These are phyloP conservation scores for Epichloe scottii DNA, from an alignment of 2,329 filamentous ascomycete genomes.

Conservation along the genomic window DNA sequence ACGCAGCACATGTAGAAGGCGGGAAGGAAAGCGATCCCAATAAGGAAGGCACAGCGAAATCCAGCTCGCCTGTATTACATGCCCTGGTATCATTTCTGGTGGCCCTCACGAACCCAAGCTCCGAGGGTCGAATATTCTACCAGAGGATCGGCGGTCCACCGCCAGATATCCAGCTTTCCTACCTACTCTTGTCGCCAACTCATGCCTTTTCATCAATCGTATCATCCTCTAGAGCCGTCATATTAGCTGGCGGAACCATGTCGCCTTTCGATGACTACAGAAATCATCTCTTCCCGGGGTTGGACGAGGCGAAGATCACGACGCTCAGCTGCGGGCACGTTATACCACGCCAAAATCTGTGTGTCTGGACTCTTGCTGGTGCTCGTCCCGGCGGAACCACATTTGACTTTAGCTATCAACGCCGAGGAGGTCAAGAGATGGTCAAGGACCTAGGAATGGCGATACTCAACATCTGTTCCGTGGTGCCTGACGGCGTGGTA, in stretches of 20 bases:
- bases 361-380: slow-evolving; percentile 57
- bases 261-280: slow-evolving; percentile 89
- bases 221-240: slow-evolving; percentile 70
- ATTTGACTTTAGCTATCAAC: slow-evolving; percentile 84
- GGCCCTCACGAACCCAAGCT: slow-evolving; percentile 75
- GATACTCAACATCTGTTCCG: slow-evolving; percentile 56
- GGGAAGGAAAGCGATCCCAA: slow-evolving; percentile 31
- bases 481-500: slow-evolving; percentile 80
- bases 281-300: slow-evolving; percentile 70
- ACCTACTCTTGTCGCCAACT: slow-evolving; percentile 81
- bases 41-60: slow-evolving; percentile 10
- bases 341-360: slow-evolving; percentile 69
- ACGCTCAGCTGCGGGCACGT: slow-evolving; percentile 92
- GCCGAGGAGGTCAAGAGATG: slow-evolving; percentile 55
- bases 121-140: slow-evolving; percentile 54
- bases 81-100: slow-evolving; percentile 52
- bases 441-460: slow-evolving; percentile 63
- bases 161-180: slow-evolving; percentile 54
- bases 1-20: slow-evolving; percentile 45
- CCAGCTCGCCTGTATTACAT: slow-evolving; percentile 39
- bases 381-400: slow-evolving; percentile 28
- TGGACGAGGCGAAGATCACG: slow-evolving; percentile 49
- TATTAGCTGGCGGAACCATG: slow-evolving; percentile 94
- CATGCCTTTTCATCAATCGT: slow-evolving; percentile 85
- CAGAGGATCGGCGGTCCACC: slow-evolving; percentile 28